Conservation (phyloP, 768 basidiomycete genomes). For the Boletus rufocinnamomeus region DNA sequence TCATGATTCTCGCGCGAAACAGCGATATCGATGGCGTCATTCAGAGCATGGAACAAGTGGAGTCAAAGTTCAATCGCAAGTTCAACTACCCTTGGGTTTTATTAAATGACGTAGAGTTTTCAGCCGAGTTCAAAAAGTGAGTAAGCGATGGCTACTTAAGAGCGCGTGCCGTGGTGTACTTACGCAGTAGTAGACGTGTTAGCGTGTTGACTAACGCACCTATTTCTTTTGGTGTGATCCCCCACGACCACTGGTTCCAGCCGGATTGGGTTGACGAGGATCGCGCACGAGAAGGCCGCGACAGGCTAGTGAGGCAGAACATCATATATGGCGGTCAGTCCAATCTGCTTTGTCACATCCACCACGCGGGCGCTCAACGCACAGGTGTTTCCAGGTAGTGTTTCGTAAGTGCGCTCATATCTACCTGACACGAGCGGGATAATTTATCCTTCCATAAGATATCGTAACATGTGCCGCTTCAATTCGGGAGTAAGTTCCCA, state of each 20-base stretch:
- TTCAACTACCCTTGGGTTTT: constrained; percentile 65
- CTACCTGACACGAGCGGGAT: neutral
- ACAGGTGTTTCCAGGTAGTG: constrained; percentile 37
- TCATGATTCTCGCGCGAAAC: constrained; percentile 57
- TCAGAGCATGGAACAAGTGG: constrained; percentile 53
- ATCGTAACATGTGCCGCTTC: constrained; percentile 79
- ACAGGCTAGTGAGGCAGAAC: constrained; percentile 49
- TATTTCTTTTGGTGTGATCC: constrained; percentile 58
- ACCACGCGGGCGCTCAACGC: constrained; percentile 3
- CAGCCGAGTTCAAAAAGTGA: constrained; percentile 52
- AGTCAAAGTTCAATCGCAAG: constrained; percentile 58
- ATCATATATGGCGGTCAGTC: constrained; percentile 53
- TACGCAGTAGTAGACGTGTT: constrained; percentile 34
- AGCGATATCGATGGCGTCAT: constrained; percentile 47
- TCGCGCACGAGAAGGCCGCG: constrained; percentile 51
- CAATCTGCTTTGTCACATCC: neutral
- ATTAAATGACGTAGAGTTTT: constrained; percentile 62
- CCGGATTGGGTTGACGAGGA: constrained; percentile 75
- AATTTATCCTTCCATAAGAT: constrained; percentile 33
- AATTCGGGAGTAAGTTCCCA: constrained; percentile 58
- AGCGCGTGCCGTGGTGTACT: neutral
- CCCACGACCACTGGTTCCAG: constrained; percentile 66
- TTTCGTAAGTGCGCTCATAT: constrained; percentile 38
- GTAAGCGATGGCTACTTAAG: neutral
- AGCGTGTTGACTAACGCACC: constrained; percentile 42